Evolutionary conservation across 208 protist species (phyloP).

Genomic region (Vickermania ingenoplastis): DNA sequence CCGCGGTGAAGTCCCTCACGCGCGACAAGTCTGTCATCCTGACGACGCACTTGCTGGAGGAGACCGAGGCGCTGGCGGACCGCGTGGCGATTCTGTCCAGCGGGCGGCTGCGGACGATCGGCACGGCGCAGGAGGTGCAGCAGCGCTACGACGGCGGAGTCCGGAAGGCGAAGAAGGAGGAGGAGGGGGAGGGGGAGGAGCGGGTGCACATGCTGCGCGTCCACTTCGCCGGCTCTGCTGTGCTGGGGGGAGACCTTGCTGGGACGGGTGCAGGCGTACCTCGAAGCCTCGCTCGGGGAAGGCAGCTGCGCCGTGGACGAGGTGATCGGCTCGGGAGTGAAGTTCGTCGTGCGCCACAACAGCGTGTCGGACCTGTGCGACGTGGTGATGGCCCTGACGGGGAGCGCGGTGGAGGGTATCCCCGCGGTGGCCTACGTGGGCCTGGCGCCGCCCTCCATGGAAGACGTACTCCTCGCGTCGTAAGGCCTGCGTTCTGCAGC

Average conservation of each 20-base stretch:
- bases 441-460: constrained; percentile 54
- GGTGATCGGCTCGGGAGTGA: constrained; percentile 32
- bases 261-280: too few species aligned
- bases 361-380: constrained; percentile 30
- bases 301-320: constrained; percentile 29
- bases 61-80: constrained; percentile 90
- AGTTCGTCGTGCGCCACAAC: constrained; percentile 25
- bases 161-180: too few species aligned
- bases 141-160: too few species aligned
- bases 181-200: too few species aligned
- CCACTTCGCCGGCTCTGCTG: too few species aligned
- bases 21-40: constrained; percentile 51
- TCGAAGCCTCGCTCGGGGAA: too few species aligned
- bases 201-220: too few species aligned
- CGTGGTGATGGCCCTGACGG: constrained; percentile 16
- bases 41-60: constrained; percentile 85
- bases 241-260: too few species aligned
- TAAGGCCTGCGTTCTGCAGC: background rate
- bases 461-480: constrained; percentile 40
- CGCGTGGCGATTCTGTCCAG: constrained; percentile 69
- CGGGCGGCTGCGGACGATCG: too few species aligned
- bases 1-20: constrained; percentile 57
- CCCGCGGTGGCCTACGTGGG: constrained; percentile 43
- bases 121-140: too few species aligned
- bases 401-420: too few species aligned